phyloP scores from a whole-genome alignment of 2,329 filamentous ascomycete species.

The Aquanectria penicillioides region DNA sequence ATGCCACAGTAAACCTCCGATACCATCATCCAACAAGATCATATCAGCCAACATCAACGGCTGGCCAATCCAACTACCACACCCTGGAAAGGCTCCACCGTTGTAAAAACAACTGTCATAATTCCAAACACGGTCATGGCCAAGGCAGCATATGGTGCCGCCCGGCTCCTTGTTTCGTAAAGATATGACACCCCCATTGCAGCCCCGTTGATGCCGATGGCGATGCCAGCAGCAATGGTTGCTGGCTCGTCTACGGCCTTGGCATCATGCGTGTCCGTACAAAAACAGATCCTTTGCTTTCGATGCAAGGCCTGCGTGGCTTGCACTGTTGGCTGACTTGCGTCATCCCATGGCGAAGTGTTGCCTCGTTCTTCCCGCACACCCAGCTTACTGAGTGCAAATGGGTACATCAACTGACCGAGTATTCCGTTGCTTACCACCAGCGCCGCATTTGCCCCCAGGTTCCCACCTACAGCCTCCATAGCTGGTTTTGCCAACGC shows the following conservation, averaged over 20 bases:
- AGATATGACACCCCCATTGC: conserved; percentile 69
- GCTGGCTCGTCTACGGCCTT: conserved; percentile 43
- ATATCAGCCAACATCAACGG: conserved; percentile 24
- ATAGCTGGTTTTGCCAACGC: conserved; percentile 61
- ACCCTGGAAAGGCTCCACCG: conserved; percentile 56
- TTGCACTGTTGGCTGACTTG: conserved; percentile 7
- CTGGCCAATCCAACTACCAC: conserved; percentile 49
- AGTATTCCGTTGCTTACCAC: conserved; percentile 63
- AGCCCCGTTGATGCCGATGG: conserved; percentile 67
- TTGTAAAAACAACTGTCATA: conserved; percentile 64
- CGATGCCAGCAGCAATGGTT: conserved; percentile 60
- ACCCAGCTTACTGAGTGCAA: conserved; percentile 43
- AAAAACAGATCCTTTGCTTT: conserved; percentile 15
- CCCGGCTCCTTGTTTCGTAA: conserved; percentile 62
- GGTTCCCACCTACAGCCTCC: conserved; percentile 55
- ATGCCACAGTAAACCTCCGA: neutral
- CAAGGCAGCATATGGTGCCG: conserved; percentile 65
- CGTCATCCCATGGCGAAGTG: too few species aligned
- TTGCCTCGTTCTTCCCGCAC: too few species aligned
- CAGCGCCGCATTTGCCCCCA: conserved; percentile 58
- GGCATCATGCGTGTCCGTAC: too few species aligned
- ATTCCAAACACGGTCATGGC: conserved; percentile 68
- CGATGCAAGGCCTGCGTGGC: conserved; percentile 6
- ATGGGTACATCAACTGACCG: conserved; percentile 53
- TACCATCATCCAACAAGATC: neutral